Percentiles rank a stretch among this genome's conserved stretches.
Conservation (phyloP, 2,329 filamentous ascomycete species). For the Diaporthe sp. region DNA sequence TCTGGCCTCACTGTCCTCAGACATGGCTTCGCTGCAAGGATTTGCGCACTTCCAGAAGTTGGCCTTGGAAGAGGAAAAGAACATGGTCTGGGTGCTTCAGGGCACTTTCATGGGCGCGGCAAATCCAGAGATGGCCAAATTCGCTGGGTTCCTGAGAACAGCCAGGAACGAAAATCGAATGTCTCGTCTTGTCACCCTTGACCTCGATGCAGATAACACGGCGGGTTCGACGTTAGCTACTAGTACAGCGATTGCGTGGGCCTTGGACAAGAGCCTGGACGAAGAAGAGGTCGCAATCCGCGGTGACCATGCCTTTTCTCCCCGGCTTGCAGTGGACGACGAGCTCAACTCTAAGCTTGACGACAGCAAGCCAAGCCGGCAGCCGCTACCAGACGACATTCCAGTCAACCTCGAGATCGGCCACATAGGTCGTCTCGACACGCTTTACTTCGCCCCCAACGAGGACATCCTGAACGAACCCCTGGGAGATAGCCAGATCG, state of each 20-base stretch:
- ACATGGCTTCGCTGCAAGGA: background rate
- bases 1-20: background rate
- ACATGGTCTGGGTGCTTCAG: slow-evolving; percentile 20
- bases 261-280: background rate
- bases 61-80: slow-evolving; percentile 21
- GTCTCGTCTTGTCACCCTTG: slow-evolving; percentile 1
- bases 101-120: background rate
- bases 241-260: background rate
- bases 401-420: slow-evolving; percentile 29
- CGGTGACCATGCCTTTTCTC: background rate
- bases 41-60: background rate
- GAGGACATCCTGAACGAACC: slow-evolving; percentile 1
- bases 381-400: background rate
- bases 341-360: slow-evolving; percentile 23
- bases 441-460: slow-evolving; percentile 8
- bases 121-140: slow-evolving; percentile 7
- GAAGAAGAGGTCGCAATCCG: slow-evolving; percentile 5
- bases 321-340: background rate
- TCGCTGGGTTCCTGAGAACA: slow-evolving; percentile 4
- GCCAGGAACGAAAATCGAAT: slow-evolving; percentile 12
- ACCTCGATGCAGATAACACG: background rate
- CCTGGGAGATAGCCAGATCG: slow-evolving; percentile 17
- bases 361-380: slow-evolving; percentile 2
- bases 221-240: too few species aligned
- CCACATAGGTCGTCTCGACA: slow-evolving; percentile 23